phyloP scores from a whole-genome alignment of 352 stramenopile genomes.

The Blastocystis sp. region DNA sequence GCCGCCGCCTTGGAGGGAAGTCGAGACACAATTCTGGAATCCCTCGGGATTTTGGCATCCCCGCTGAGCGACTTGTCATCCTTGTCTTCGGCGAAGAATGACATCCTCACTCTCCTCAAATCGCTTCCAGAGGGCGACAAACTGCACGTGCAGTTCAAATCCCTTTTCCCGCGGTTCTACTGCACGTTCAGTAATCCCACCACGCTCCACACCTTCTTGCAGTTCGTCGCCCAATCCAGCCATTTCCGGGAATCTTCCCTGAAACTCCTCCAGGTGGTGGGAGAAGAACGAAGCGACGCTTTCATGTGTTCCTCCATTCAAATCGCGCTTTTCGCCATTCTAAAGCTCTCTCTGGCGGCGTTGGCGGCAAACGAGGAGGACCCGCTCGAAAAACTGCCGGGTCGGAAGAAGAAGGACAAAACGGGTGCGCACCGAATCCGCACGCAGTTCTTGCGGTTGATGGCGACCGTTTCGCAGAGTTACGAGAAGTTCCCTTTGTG shows the following conservation, averaged over 20 bases:
- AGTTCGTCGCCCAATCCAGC: background rate
- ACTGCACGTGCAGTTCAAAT: conserved; percentile 8
- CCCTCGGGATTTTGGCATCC: background rate
- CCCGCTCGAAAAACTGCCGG: background rate
- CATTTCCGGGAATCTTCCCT: background rate
- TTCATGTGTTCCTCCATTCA: background rate
- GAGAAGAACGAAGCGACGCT: background rate
- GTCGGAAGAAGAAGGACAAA: background rate
- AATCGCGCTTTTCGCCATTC: background rate
- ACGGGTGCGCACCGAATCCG: background rate
- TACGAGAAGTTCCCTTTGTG: background rate
- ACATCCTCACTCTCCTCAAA: background rate
- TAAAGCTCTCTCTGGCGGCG: background rate
- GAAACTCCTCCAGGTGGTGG: background rate
- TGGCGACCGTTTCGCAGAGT: background rate
- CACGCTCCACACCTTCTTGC: background rate
- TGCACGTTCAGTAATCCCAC: background rate
- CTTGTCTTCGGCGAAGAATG: background rate
- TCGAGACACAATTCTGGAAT: background rate
- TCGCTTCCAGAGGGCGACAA: background rate
- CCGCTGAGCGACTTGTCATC: background rate
- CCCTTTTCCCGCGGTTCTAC: conserved; percentile 34
- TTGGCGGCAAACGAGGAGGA: background rate
- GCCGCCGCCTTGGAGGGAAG: background rate
- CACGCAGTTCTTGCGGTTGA: background rate